Evolutionary conservation across 306 rosid species (phyloP).

Genomic region (Erythrophleum fordii): DNA sequence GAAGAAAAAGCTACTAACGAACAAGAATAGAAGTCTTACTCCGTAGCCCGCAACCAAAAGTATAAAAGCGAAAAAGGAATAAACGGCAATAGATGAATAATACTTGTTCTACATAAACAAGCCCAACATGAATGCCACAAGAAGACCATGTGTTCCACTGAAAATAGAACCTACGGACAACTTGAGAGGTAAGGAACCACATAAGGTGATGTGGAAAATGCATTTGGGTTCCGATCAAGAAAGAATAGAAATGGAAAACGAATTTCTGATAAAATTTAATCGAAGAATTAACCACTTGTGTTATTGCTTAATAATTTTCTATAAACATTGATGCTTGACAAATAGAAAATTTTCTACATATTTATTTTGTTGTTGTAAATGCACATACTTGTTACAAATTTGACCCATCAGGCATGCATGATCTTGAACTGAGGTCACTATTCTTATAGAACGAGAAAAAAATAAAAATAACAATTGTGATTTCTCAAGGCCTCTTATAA

Average conservation of each 20-base stretch:
- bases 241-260: not conserved
- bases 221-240: no score
- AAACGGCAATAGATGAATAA: no score
- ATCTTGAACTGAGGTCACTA: conserved; percentile 16
- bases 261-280: not conserved
- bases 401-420: not conserved
- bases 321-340: no score
- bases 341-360: not conserved
- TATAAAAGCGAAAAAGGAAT: no score
- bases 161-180: not conserved
- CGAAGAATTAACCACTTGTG: not conserved
- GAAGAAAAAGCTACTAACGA: no score
- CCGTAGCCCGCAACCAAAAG: not conserved
- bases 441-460: conserved; percentile 13
- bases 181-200: not conserved
- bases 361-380: not conserved
- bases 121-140: not conserved
- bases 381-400: conserved; percentile 5
- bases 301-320: not conserved
- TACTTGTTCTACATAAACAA: no score
- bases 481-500: not conserved
- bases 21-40: no score
- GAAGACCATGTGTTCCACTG: not conserved
- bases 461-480: no score
- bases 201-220: no score